Conservation (phyloP, 2,329 filamentous ascomycete species). For the Aspergillus versicolor region DNA sequence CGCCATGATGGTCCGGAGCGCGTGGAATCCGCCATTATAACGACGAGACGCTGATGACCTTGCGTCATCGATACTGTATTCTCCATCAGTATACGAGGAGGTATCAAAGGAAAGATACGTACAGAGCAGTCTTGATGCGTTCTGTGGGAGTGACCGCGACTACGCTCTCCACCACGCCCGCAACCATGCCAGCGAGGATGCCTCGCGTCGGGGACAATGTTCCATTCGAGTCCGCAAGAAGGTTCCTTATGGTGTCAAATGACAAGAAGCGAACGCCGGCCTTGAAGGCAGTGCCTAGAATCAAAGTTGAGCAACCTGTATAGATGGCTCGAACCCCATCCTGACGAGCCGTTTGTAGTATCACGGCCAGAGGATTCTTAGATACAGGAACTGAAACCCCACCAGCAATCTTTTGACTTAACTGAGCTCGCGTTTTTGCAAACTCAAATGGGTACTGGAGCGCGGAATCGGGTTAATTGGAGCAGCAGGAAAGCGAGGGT, state of each 20-base stretch:
- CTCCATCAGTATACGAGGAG: not conserved
- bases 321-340: conserved; percentile 62
- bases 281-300: conserved; percentile 62
- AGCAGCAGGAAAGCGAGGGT: not conserved
- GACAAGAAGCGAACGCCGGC: conserved; percentile 66
- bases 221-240: conserved; percentile 53
- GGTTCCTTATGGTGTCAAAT: conserved; percentile 64
- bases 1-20: conserved; percentile 48
- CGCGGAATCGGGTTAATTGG: not conserved
- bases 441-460: conserved; percentile 64
- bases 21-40: conserved; percentile 54
- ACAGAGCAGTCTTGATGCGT: conserved; percentile 59
- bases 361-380: conserved; percentile 59
- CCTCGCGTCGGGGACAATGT: conserved; percentile 56
- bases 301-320: conserved; percentile 61
- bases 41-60: conserved; percentile 41
- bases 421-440: conserved; percentile 56
- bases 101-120: not conserved
- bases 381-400: conserved; percentile 39
- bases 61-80: conserved; percentile 57
- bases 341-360: conserved; percentile 53
- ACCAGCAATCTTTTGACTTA: conserved; percentile 51
- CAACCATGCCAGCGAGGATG: conserved; percentile 63
- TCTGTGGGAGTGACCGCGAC: conserved; percentile 69
- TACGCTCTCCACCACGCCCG: conserved; percentile 61